Conservation (phyloP, 2,329 filamentous ascomycete genomes). For the Lanzia echinophila region DNA sequence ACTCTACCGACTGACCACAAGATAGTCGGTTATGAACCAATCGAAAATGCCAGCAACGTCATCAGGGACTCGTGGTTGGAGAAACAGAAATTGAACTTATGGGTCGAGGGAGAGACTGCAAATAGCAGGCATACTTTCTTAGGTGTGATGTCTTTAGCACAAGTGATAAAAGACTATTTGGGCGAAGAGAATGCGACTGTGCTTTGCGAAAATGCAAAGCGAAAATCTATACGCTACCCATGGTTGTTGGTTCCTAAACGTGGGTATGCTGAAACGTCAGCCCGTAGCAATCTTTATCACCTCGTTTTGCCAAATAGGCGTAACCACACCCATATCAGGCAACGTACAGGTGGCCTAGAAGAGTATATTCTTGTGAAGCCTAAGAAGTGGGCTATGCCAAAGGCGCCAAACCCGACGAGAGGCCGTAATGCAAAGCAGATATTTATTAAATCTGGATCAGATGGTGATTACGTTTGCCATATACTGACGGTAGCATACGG, state of each 20-base stretch:
- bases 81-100: neutral
- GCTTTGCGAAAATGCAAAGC: no score
- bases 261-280: neutral
- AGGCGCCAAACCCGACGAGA: neutral
- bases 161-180: neutral
- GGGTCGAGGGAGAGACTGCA: neutral
- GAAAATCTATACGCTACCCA: no score
- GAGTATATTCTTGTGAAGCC: neutral
- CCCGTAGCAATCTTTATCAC: no score
- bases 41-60: neutral
- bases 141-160: neutral
- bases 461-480: neutral
- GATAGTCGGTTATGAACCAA: neutral
- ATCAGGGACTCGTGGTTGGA: neutral
- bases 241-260: neutral
- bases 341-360: neutral
- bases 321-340: neutral
- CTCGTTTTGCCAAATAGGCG: no score
- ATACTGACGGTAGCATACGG: neutral
- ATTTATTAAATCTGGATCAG: neutral
- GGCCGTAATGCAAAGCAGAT: neutral
- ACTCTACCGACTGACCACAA: neutral
- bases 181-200: neutral
- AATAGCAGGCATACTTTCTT: neutral
- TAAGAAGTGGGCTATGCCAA: neutral